Evolutionary conservation across 768 basidiomycete species (phyloP), one percentile per base, ranked within the genome.

Genomic region (Xanthoconium stramineum): DNA sequence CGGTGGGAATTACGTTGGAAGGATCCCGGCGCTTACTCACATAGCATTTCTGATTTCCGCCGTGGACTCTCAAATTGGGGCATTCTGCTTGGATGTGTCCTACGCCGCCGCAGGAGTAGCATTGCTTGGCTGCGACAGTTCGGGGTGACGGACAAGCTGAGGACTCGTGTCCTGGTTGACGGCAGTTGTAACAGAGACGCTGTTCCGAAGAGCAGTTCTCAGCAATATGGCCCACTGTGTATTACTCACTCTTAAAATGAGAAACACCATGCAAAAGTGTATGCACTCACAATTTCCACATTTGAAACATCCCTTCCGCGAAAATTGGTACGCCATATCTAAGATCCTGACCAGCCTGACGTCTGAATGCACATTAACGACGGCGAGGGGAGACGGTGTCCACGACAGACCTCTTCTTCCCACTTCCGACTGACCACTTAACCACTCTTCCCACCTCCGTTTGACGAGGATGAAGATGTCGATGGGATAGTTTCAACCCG

Each of bases 151-250:
- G 88, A 70, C 94, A 95, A 53, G 88, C 84, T 53, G 89, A 86
- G 19, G 89, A 92, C 73, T 95, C 93, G 65, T 95, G 94, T 39
- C 94, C 94, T n/a, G 92, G 89, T 70, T 94, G 89, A 61, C 91
- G 86, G 72, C 94, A 96, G 70, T 95, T 96, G 76, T 94, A 96
- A 76, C 94, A 96, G 57, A 96, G 82, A 65, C 91, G 84, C 71
- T 90, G 84, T 65, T 89, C 89, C 60, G 90, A 91, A 45, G 91
- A 82, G 70, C 93, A 96, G 65, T 88, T 89, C 79, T 93, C 91
- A 65, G 93, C 93, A 66, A 95, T 90, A 72, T 96, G 93, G 47
- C 93, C 93, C 69, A 94, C 93, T 94, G 63, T 19, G 42, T 13
- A 53, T 48, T 37, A 58, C 56, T 47, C 57, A 61, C 50, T 62